A percentile compares a stretch with the other conserved stretches of the same genome.
Evolutionary conservation across 1,284 basidiomycete genomes (phyloP).

Genomic region (Phylloboletellus chloephorus): DNA sequence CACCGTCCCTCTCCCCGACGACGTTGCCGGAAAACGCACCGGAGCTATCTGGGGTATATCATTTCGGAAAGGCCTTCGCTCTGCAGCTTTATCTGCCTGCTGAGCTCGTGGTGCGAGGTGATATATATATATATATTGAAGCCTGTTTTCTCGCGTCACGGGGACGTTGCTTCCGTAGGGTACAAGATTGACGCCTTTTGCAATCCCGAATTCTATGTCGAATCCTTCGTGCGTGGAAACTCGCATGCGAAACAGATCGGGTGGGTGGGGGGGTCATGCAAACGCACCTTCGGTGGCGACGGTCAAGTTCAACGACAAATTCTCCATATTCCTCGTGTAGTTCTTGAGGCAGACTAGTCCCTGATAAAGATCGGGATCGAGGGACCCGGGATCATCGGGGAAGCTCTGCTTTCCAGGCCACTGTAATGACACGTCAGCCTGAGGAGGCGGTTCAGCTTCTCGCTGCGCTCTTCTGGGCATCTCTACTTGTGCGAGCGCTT

Average conservation of each 20-base stretch:
- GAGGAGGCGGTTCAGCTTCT: conserved; percentile 86
- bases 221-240: not conserved
- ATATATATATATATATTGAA: conserved; percentile 88
- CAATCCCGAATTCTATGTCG: conserved; percentile 76
- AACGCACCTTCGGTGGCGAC: conserved; percentile 74
- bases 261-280: not conserved
- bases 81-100: conserved; percentile 83
- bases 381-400: conserved; percentile 84
- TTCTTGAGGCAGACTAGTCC: conserved; percentile 93
- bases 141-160: conserved; percentile 85
- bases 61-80: conserved; percentile 83
- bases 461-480: conserved; percentile 74
- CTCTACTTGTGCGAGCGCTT: conserved; percentile 79
- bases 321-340: conserved; percentile 83
- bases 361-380: conserved; percentile 91
- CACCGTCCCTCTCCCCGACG: not conserved
- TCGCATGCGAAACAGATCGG: not conserved
- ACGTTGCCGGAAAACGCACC: conserved; percentile 40
- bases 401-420: conserved; percentile 88
- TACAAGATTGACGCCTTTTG: conserved; percentile 75
- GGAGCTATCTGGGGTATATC: conserved; percentile 85
- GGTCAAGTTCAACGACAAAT: conserved; percentile 90
- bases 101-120: conserved; percentile 86
- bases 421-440: conserved; percentile 35
- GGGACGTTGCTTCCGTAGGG: conserved; percentile 80